Evolutionary conservation across 1,284 basidiomycete genomes (phyloP).

Genomic region (Ustilago bromivora): DNA sequence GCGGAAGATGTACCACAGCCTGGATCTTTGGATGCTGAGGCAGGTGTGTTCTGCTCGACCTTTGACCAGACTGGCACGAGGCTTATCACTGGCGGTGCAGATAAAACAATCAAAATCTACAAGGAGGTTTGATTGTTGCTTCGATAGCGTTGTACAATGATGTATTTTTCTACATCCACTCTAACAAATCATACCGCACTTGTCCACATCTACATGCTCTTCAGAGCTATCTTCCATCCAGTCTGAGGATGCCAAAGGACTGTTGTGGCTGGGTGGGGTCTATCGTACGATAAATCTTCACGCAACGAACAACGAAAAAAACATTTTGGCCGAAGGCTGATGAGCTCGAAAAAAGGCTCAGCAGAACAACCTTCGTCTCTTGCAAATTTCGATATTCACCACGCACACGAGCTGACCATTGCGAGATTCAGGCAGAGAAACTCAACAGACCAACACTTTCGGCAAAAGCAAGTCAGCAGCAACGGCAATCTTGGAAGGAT

Average conservation of each 20-base stretch:
- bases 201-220: neutral
- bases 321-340: constrained; percentile 5
- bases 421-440: constrained; percentile 9
- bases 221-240: too few relatives aligned
- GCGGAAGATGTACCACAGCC: constrained; percentile 95
- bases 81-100: constrained; percentile 91
- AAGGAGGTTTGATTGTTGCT: constrained; percentile 40
- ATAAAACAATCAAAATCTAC: constrained; percentile 77
- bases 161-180: neutral
- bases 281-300: neutral
- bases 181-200: neutral
- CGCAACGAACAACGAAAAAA: neutral
- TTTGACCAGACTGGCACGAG: constrained; percentile 96
- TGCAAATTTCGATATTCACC: constrained; percentile 13
- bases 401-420: constrained; percentile 6
- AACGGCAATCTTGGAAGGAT: neutral
- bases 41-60: constrained; percentile 88
- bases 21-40: constrained; percentile 94
- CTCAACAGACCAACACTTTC: constrained; percentile 9
- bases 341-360: neutral
- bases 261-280: neutral
- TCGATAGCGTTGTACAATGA: neutral
- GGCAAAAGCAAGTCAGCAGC: constrained; percentile 11
- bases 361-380: constrained; percentile 1
- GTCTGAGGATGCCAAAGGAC: neutral